Evolutionary conservation across 768 basidiomycete genomes (phyloP), one percentile per base, ranked within the genome.

Genomic region (Lactarius sp.): DNA sequence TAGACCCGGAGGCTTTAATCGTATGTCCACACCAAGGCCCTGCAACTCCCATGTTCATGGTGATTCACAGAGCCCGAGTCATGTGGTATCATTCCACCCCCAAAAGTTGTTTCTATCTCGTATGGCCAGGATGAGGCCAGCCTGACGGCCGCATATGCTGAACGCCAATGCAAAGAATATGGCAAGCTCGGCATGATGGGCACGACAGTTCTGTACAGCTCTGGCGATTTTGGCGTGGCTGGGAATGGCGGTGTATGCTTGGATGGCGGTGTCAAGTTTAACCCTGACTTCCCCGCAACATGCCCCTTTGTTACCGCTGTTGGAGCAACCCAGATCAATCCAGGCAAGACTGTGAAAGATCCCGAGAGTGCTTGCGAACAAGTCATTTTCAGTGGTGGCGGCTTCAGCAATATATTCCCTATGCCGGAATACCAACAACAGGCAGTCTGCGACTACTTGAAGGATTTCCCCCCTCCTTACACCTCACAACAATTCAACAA

Each of bases 141-240:
- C 9, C 72, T 68, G 10, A 72, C 73, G 33, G 66, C 73, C 52
- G 71, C 74, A 51, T 80, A 78, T 64, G 71, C 76, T 22, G 67
- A 65, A 41, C 76, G 79, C 39, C 78, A 80, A 58, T 80, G 79
- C 67, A 65, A 71, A 5, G 80, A 81, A 65, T 81, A 80, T 62
- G 80, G 72, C 34, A 81, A 81, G 64, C 71, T 78, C 13, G 78
- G 78, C 33, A 64, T 79, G 27, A 69, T 78, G 69, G 78, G 79
- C 54, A 51, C 70, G 18, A 77, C 80, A 3, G 53, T 81, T 27
- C 67, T 81, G 42, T 82, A 78, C 64, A 72, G 74, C 36, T 78
- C 79, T 6, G 80, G 80, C 31, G 79, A 81, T 61, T 69, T 70
- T 36, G 79, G 80, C 54, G 80, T 80, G 16, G 78, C 76, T 1